Base-by-base conservation (phyloP, 495 filamentous ascomycete genomes). In the Tuber indicum region DNA sequence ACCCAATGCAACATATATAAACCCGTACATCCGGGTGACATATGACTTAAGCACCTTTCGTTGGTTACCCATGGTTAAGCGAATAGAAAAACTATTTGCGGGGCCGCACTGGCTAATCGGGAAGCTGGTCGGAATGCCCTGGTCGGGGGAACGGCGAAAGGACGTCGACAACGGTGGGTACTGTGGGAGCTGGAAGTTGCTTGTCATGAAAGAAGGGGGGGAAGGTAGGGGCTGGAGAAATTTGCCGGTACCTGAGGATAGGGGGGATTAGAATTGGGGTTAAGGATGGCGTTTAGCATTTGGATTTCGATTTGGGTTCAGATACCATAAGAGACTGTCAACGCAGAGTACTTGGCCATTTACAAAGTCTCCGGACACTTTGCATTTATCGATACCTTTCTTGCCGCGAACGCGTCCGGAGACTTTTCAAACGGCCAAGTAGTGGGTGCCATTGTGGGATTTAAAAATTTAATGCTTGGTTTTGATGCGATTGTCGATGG, bases 21-120 rank as follows among this genome's bases (percentile, higher is more conserved):
- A 93, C 75, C 91, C 91, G 3, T 92, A 87, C 76, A 86, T 93
- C n/a, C 88, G 91, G 17, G 89, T 91, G 42, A 90, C 91, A 1
- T 93, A 93, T 77, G 86, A 87, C 46, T 79, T 84, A 39, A 75
- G 75, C 3, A 89, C 89, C 0, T 85, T 91, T 17, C 84, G 85
- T 2, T 91, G 88, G 88, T 84, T 92, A 4, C 84, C 86, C 23
- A 82, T 87, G 42, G 88, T 87, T 7, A 86, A 86, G 73, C 87
- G 88, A 19, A 88, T 91, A 74, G 91, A 93, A 80, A 86, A 87
- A 9, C 84, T 91, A 8, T 89, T 91, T 73, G 82, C 84, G 4
- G 84, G 87, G 7, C 85, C 87, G 5, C 90, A 92, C 75, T 84
- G 84, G 41, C 44, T 92, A n/a, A 80, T 86, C 42, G 90, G 88